A percentile compares a stretch with the other conserved stretches of the same genome.
Evolutionary conservation across 2,329 filamentous ascomycete species (phyloP).

Genomic region (Sporothrix variecibatus): DNA sequence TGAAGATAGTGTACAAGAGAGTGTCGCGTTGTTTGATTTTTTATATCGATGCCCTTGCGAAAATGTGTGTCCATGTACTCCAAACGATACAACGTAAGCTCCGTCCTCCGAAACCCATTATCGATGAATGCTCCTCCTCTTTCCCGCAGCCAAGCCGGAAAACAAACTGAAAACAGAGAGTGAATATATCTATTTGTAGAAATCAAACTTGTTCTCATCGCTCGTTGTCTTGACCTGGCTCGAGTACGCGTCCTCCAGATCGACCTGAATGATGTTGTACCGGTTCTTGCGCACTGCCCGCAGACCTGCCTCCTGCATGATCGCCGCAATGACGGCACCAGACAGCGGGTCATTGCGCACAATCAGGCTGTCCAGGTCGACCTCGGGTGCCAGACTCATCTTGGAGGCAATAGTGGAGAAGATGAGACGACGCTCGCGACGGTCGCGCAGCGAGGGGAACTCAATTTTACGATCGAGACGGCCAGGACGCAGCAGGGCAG

Average conservation of each 20-base stretch:
- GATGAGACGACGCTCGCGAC: constrained; percentile 92
- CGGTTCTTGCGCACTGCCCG: constrained; percentile 94
- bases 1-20: constrained; percentile 23
- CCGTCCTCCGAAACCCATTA: not conserved
- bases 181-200: constrained; percentile 68
- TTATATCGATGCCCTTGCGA: constrained; percentile 1
- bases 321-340: constrained; percentile 93
- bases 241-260: constrained; percentile 95
- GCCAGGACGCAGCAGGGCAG: constrained; percentile 88
- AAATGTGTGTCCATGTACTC: constrained; percentile 3
- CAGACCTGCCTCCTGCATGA: constrained; percentile 98
- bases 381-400: constrained; percentile 96
- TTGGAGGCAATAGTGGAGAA: constrained; percentile 96
- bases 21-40: not conserved
- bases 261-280: constrained; percentile 98
- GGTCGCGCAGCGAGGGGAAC: constrained; percentile 91
- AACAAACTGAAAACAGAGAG: not conserved
- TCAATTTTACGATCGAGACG: constrained; percentile 98
- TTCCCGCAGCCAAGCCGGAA: not conserved
- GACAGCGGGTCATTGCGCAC: constrained; percentile 94
- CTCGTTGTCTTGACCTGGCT: constrained; percentile 84
- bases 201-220: constrained; percentile 79
- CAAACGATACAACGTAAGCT: not conserved
- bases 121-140: not conserved
- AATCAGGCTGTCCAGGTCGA: constrained; percentile 93